phyloP scores from a whole-genome alignment of 345 rosid species.

The Acer campestre region DNA sequence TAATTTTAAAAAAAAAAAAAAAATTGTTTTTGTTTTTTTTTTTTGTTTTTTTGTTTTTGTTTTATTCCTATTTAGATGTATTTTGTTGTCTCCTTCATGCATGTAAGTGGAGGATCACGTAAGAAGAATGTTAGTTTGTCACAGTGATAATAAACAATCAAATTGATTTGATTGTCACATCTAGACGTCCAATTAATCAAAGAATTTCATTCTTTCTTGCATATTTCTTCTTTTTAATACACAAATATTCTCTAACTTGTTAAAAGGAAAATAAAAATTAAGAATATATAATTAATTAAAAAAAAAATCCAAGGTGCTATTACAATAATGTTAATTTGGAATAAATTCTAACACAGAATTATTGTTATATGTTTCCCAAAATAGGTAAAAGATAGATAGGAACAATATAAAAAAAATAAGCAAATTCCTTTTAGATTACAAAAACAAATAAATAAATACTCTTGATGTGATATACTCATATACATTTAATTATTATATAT shows the following conservation, averaged over 20 bases:
- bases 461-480: too few relatives aligned
- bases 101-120: conserved; percentile 14
- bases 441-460: background rate
- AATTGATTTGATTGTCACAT: conserved; percentile 8
- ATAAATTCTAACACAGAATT: background rate
- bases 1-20: too few relatives aligned
- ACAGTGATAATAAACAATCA: background rate
- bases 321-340: background rate
- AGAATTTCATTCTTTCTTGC: background rate
- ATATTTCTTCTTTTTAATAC: background rate
- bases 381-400: background rate
- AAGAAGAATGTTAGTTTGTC: conserved; percentile 5
- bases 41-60: too few relatives aligned
- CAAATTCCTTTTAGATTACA: background rate
- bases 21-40: too few relatives aligned
- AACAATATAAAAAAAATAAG: background rate
- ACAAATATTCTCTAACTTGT: background rate
- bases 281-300: background rate
- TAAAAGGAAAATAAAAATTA: background rate
- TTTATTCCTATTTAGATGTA: background rate
- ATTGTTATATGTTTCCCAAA: background rate
- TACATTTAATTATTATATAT: too few relatives aligned
- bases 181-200: background rate
- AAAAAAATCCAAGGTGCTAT: background rate
- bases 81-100: background rate